A percentile compares a stretch with the other conserved stretches of the same genome.
phyloP scores from a whole-genome alignment of 768 basidiomycete genomes.

The Boletus fagicola region DNA sequence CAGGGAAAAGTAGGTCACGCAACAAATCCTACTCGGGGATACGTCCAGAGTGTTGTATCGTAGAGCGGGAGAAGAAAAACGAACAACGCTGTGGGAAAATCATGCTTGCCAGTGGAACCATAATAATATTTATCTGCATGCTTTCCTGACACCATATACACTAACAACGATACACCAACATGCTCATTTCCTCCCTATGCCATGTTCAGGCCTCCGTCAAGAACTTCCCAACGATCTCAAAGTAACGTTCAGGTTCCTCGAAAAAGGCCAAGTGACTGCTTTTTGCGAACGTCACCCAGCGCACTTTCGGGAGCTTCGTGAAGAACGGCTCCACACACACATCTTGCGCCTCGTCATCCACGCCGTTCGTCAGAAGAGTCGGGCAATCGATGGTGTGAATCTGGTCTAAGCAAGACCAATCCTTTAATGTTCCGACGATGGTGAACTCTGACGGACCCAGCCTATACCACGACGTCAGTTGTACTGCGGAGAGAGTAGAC shows the following conservation, averaged over 20 bases:
- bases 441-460: slow-evolving; percentile 35
- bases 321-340: slow-evolving; percentile 35
- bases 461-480: slow-evolving; percentile 6
- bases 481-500: not conserved
- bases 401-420: slow-evolving; percentile 47
- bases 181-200: not conserved
- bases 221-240: slow-evolving; percentile 17
- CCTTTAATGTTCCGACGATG: slow-evolving; percentile 40
- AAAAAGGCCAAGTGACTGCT: slow-evolving; percentile 19
- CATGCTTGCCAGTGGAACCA: too few species aligned
- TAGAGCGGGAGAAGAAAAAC: too few species aligned
- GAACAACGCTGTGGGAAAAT: too few species aligned
- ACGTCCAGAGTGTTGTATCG: not conserved
- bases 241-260: slow-evolving; percentile 21
- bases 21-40: not conserved
- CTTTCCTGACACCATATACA: not conserved
- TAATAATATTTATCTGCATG: too few species aligned
- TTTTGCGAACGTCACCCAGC: slow-evolving; percentile 36
- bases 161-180: not conserved
- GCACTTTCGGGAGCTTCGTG: slow-evolving; percentile 31
- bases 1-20: not conserved
- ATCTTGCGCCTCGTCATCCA: slow-evolving; percentile 40
- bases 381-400: slow-evolving; percentile 40
- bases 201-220: slow-evolving; percentile 5
- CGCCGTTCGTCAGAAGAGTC: slow-evolving; percentile 40